phyloP scores from a whole-genome alignment of 352 stramenopile species.

The Pythium oligandrum region DNA sequence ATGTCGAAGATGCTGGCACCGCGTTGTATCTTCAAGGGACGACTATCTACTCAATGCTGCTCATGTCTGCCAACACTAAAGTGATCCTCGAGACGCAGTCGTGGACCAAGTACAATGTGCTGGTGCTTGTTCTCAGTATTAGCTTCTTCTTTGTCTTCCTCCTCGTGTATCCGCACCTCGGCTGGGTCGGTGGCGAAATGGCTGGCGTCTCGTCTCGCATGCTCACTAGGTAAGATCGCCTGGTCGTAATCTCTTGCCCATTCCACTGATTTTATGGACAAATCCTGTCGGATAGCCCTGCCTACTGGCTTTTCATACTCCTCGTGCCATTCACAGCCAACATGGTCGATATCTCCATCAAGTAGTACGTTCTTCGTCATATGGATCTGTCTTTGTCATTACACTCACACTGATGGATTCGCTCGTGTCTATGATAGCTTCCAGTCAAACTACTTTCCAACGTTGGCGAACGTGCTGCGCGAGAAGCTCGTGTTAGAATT shows the following conservation, averaged over 20 bases:
- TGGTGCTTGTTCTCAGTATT: conserved; percentile 52
- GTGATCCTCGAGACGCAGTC: conserved; percentile 72
- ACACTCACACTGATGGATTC: neutral
- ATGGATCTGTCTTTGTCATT: conserved; percentile 1
- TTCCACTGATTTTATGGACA: neutral
- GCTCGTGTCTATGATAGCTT: conserved; percentile 24
- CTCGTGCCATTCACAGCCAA: conserved; percentile 61
- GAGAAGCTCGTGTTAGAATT: conserved; percentile 46
- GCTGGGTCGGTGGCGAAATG: conserved; percentile 44
- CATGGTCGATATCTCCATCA: conserved; percentile 49
- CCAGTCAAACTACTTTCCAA: conserved; percentile 61
- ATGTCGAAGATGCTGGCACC: conserved; percentile 29
- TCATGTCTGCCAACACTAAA: conserved; percentile 76
- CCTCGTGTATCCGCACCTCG: conserved; percentile 50
- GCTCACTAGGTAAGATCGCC: conserved; percentile 32
- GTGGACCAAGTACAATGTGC: conserved; percentile 67
- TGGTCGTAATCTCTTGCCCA: neutral
- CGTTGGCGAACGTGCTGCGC: conserved; percentile 57
- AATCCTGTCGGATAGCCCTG: conserved; percentile 21
- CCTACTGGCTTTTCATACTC: conserved; percentile 69
- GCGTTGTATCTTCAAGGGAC: conserved; percentile 60
- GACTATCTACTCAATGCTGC: conserved; percentile 62
- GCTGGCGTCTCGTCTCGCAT: conserved; percentile 48
- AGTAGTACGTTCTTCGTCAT: conserved; percentile 41
- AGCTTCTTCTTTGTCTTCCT: conserved; percentile 63